These are phyloP conservation scores for Fusarium transvaalense DNA, from an alignment of 2,329 filamentous ascomycete genomes.

Conservation along the genomic window DNA sequence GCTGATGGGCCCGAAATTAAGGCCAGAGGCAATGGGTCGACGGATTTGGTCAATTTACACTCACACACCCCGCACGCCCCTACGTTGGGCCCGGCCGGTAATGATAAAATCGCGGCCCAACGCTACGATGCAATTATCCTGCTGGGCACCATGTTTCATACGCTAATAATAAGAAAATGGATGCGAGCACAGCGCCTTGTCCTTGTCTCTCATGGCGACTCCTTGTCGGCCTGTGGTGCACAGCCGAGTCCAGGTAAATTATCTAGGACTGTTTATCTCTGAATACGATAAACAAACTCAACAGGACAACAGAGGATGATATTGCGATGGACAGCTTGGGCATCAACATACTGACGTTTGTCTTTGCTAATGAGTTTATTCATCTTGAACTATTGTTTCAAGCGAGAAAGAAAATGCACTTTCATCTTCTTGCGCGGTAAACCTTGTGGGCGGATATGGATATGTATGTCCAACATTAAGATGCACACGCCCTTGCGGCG, in stretches of 20 bases:
- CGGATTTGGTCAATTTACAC: conserved; percentile 16
- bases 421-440: conserved; percentile 20
- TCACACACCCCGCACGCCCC: conserved; percentile 37
- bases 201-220: conserved; percentile 39
- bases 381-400: conserved; percentile 23
- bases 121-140: conserved; percentile 42
- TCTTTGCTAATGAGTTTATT: conserved; percentile 13
- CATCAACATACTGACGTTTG: conserved; percentile 19
- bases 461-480: conserved; percentile 28
- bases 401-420: conserved; percentile 4
- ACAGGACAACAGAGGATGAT: conserved; percentile 14
- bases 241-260: conserved; percentile 42
- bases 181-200: conserved; percentile 24
- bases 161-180: conserved; percentile 46
- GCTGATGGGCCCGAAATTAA: conserved; percentile 47
- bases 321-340: conserved; percentile 29
- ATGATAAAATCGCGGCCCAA: conserved; percentile 48
- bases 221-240: conserved; percentile 44
- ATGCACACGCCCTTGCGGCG: conserved; percentile 40
- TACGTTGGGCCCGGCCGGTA: conserved; percentile 41
- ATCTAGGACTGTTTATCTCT: conserved; percentile 44
- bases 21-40: conserved; percentile 46
- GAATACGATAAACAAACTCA: conserved; percentile 27
- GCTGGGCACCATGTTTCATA: conserved; percentile 48
- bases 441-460: conserved; percentile 18